These are phyloP conservation scores for Lachancea fermentati DNA, from an alignment of 805 yeast species.

Conservation along the genomic window DNA sequence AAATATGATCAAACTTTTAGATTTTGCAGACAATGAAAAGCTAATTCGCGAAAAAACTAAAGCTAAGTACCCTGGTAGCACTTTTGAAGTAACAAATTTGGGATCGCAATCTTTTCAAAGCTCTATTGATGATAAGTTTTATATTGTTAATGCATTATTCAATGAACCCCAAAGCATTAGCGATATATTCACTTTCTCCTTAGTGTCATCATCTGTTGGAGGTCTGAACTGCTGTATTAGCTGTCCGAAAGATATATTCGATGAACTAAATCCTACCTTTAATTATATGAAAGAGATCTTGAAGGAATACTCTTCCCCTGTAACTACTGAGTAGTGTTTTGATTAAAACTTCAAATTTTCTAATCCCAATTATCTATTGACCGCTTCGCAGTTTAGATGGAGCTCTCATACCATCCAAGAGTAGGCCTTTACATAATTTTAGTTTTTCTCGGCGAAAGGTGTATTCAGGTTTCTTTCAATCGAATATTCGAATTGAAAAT, in stretches of 20 bases:
- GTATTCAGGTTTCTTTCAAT: no score
- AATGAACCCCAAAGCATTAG: slow-evolving; percentile 27
- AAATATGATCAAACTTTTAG: slow-evolving; percentile 20
- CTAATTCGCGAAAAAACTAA: slow-evolving; percentile 17
- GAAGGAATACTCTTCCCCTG: not conserved
- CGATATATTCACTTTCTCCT: slow-evolving; percentile 19
- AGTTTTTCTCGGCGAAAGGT: no score
- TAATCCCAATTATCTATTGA: no score
- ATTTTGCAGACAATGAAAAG: slow-evolving; percentile 15
- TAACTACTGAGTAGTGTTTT: no score
- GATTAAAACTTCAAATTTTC: no score
- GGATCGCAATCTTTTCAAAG: slow-evolving; percentile 20
- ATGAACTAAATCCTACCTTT: slow-evolving; percentile 1
- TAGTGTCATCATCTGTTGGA: slow-evolving; percentile 21
- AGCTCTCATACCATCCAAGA: no score
- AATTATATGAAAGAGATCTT: not conserved
- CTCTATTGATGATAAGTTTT: slow-evolving; percentile 7
- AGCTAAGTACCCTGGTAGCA: slow-evolving; percentile 15
- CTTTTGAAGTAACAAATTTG: slow-evolving; percentile 29
- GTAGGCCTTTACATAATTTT: no score
- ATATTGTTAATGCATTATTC: slow-evolving; percentile 21
- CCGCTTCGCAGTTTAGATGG: no score
- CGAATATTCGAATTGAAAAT: no score
- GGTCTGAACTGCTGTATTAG: slow-evolving; percentile 24
- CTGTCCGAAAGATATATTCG: slow-evolving; percentile 13